Evolutionary conservation across 2,329 filamentous ascomycete genomes (phyloP).

Genomic region (Didymella glomerata): DNA sequence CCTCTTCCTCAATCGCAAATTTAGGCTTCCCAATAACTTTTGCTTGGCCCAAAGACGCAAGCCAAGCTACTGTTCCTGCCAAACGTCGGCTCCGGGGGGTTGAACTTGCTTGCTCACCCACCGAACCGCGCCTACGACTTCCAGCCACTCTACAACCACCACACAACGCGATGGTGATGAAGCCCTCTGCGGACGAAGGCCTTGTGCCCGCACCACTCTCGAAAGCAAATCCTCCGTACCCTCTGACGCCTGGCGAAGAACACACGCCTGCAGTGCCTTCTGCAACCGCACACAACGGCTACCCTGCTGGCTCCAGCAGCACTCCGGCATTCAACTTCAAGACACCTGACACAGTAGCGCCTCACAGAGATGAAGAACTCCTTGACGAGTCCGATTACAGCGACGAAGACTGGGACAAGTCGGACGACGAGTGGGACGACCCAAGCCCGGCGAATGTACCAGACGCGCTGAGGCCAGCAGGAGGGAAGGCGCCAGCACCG

Average conservation of each 20-base stretch:
- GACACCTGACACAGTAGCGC: constrained; percentile 36
- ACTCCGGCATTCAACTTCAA: constrained; percentile 54
- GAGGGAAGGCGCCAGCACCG: constrained; percentile 38
- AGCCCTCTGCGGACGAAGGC: constrained; percentile 47
- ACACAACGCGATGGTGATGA: constrained; percentile 55
- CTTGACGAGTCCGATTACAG: constrained; percentile 43
- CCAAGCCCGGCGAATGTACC: constrained; percentile 45
- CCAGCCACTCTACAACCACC: constrained; percentile 12
- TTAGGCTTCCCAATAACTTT: not conserved
- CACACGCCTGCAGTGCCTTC: constrained; percentile 36
- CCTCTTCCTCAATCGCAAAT: not conserved
- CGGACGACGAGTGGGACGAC: constrained; percentile 48
- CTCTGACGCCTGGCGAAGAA: constrained; percentile 52
- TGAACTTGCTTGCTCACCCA: constrained; percentile 17
- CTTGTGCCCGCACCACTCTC: constrained; percentile 53
- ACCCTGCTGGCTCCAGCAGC: constrained; percentile 47
- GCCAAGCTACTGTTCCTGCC: constrained; percentile 14
- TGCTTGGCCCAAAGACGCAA: constrained; percentile 13
- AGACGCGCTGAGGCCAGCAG: constrained; percentile 47
- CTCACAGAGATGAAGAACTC: constrained; percentile 32
- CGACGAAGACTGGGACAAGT: constrained; percentile 50
- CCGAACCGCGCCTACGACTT: constrained; percentile 3
- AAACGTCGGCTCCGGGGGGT: constrained; percentile 9
- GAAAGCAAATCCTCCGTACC: constrained; percentile 56
- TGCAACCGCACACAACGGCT: constrained; percentile 29